Conservation (phyloP, 2,329 filamentous ascomycete genomes). For the Biscogniauxia mediterranea region DNA sequence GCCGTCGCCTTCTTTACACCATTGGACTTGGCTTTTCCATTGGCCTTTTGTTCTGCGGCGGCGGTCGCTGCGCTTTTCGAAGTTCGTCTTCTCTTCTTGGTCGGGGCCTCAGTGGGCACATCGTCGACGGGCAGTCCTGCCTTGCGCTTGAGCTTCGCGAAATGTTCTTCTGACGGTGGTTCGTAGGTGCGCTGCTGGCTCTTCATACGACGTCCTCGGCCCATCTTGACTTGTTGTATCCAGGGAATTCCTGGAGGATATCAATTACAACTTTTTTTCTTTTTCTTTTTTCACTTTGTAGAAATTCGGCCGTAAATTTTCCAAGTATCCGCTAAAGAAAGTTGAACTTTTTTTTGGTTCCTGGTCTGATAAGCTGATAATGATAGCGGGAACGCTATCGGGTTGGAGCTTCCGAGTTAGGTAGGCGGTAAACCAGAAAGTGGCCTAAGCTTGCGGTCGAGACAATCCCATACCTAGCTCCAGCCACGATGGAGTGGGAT, state of each 20-base stretch:
- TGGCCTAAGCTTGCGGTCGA: not conserved
- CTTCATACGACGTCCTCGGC: conserved; percentile 86
- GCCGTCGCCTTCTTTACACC: conserved; percentile 33
- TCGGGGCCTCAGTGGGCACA: conserved; percentile 50
- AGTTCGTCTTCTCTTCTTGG: conserved; percentile 61
- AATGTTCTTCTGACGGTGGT: conserved; percentile 75
- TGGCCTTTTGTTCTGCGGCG: conserved; percentile 31
- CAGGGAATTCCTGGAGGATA: conserved; percentile 8
- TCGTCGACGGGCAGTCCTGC: conserved; percentile 64
- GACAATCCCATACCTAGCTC: conserved; percentile 10
- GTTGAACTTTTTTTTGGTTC: conserved; percentile 24
- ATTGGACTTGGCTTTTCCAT: conserved; percentile 33
- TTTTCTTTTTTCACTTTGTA: conserved; percentile 1
- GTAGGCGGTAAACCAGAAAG: not conserved
- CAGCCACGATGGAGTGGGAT: conserved; percentile 27
- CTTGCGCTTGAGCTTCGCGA: conserved; percentile 83
- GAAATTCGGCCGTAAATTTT: conserved; percentile 13
- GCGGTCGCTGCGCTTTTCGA: conserved; percentile 31
- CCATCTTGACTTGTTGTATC: conserved; percentile 58
- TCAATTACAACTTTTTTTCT: conserved; percentile 1
- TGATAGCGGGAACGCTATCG: conserved; percentile 8
- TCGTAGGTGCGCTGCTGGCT: conserved; percentile 83
- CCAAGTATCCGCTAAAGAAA: conserved; percentile 16
- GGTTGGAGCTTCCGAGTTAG: not conserved
- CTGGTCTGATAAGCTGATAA: conserved; percentile 32